Evolutionary conservation across 2,329 filamentous ascomycete species (phyloP), one percentile per base, ranked within the genome.

Genomic region (Ophiostoma himal-ulmi): DNA sequence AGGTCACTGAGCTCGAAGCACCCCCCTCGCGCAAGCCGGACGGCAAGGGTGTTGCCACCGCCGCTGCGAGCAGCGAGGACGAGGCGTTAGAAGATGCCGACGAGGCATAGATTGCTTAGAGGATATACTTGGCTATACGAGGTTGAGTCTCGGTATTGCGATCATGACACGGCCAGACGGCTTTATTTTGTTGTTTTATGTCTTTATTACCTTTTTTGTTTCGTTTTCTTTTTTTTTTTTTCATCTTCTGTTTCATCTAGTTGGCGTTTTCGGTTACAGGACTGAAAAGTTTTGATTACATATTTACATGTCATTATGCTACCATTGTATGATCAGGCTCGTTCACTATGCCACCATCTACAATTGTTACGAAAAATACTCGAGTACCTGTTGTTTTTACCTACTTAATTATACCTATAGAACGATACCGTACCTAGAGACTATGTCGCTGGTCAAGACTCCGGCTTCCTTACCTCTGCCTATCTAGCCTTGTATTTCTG

Each of bases 1-100:
- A 87, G 73, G 86, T 90, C 74, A 90, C 85, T 5, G 85, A 89
- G 76, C 81, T 88, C 11, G 78, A 79, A 26, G 54, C 70, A 41
- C 74, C 72, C 11, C 71, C 70, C 54, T 2, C 69, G 22, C 22
- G 68, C 70, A 44, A 69, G 30, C 68, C 65, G 5, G 41, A 65
- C 34, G 41, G 20, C 64, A 62, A 48, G n/a, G 68, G 64, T 22
- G 66, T 14, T 26, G 39, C 54, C 26, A 52, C 17, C 11, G 48
- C 17, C 13, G 48, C 52, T 11, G 39, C 39, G 2, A 57, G n/a
- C 52, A 57, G 52, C 52, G 52, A 57, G 52, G 52, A 57, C 22
- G 52, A 57, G 52, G 52, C n/a, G 52, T 57, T 69, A 30, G 67
- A 68, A 17, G 73, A 69, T 17, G 71, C 70, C 36, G 71, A 70